Evolutionary conservation across 805 yeast species (phyloP).

Genomic region (Yarrowia sp.): DNA sequence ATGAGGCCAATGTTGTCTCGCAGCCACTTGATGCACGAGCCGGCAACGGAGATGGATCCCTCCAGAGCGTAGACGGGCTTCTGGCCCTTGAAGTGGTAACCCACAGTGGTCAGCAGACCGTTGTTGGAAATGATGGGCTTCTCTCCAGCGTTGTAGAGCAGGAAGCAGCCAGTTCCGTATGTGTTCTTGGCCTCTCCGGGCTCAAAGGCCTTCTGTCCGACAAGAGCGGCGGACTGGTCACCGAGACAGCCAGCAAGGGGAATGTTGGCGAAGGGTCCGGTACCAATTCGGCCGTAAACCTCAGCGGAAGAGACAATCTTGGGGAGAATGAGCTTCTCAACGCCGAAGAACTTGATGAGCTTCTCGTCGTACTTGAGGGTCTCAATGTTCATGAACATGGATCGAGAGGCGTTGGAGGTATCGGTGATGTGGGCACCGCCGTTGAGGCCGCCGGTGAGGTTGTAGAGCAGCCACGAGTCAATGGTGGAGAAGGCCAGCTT

Average conservation of each 20-base stretch:
- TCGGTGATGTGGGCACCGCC: slow-evolving; percentile 74
- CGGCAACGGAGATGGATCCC: slow-evolving; percentile 96
- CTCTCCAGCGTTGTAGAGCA: slow-evolving; percentile 81
- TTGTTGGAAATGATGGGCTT: slow-evolving; percentile 65
- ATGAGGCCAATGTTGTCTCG: slow-evolving; percentile 84
- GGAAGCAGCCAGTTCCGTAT: slow-evolving; percentile 93
- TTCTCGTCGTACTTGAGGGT: slow-evolving; percentile 71
- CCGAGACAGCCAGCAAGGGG: slow-evolving; percentile 91
- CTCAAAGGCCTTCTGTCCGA: slow-evolving; percentile 83
- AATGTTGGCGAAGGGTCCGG: slow-evolving; percentile 50
- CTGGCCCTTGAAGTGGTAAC: slow-evolving; percentile 77
- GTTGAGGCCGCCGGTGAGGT: slow-evolving; percentile 57
- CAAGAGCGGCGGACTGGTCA: slow-evolving; percentile 90
- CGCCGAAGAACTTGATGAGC: slow-evolving; percentile 72
- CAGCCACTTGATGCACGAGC: slow-evolving; percentile 90
- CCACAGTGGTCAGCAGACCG: slow-evolving; percentile 87
- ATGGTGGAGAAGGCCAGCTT: slow-evolving; percentile 90
- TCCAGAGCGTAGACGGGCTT: slow-evolving; percentile 85
- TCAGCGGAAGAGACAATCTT: slow-evolving; percentile 75
- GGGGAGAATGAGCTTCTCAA: slow-evolving; percentile 71
- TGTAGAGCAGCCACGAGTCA: slow-evolving; percentile 89
- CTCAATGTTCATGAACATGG: slow-evolving; percentile 81
- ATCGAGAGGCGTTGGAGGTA: slow-evolving; percentile 87
- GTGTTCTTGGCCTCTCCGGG: slow-evolving; percentile 91
- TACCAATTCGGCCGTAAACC: slow-evolving; percentile 65